These are phyloP conservation scores for Pichia cephalocereana DNA, from an alignment of 805 yeast genomes.

Conservation along the genomic window DNA sequence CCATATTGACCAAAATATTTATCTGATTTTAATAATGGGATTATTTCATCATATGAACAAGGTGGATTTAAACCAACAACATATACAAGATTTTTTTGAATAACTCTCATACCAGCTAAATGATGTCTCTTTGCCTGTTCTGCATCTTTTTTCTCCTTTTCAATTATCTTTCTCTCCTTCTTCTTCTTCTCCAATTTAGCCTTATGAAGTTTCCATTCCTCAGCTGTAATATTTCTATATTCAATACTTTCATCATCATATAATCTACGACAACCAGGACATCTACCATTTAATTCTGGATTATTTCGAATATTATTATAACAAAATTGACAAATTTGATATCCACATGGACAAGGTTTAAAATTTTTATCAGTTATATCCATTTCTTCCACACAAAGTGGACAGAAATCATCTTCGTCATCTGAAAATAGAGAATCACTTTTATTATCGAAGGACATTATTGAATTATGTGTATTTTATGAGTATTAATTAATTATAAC, in stretches of 20 bases:
- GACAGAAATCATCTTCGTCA: conserved; percentile 71
- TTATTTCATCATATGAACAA: conserved; percentile 78
- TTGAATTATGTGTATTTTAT: background rate
- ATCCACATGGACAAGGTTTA: conserved; percentile 99
- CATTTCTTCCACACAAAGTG: conserved; percentile 96
- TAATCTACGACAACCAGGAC: conserved; percentile 95
- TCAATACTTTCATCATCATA: conserved; percentile 92
- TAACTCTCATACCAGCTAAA: conserved; percentile 95
- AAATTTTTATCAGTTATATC: conserved; percentile 93
- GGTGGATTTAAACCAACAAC: conserved; percentile 92
- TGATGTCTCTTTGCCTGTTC: conserved; percentile 81
- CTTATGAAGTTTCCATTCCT: conserved; percentile 80
- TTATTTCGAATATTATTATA: conserved; percentile 93
- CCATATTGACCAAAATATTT: conserved; percentile 98
- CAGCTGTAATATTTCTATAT: conserved; percentile 73
- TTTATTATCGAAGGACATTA: conserved; percentile 15
- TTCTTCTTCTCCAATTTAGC: conserved; percentile 73
- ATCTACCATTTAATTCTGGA: conserved; percentile 89
- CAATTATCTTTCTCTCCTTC: conserved; percentile 72
- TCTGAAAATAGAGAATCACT: conserved; percentile 60
- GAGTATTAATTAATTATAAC: too few relatives aligned
- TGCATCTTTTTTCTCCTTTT: conserved; percentile 84
- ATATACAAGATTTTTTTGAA: conserved; percentile 92
- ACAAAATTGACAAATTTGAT: conserved; percentile 96
- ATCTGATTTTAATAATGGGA: conserved; percentile 73